These are phyloP conservation scores for Suillus cothurnatus DNA, from an alignment of 768 basidiomycete species.

Conservation along the genomic window DNA sequence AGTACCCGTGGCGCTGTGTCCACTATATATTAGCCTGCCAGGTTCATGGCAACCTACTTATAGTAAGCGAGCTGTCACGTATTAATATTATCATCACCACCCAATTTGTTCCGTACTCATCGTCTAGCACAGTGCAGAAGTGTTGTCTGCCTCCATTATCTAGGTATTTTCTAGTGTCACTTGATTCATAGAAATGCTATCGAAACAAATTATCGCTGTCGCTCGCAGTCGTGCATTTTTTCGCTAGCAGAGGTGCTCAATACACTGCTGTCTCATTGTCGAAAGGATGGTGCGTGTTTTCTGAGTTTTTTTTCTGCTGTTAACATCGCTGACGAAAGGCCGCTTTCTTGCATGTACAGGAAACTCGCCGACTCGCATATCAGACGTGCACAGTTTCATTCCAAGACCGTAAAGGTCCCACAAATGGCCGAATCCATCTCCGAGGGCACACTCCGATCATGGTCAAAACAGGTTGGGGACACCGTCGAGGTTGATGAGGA, in stretches of 20 bases:
- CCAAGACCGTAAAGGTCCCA: conserved; percentile 93
- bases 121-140: neutral
- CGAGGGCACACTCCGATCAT: conserved; percentile 94
- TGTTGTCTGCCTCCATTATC: neutral
- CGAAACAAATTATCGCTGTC: conserved; percentile 65
- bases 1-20: neutral
- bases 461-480: conserved; percentile 93
- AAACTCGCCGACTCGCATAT: conserved; percentile 47
- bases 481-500: conserved; percentile 91
- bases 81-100: neutral
- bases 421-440: conserved; percentile 99
- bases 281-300: conserved; percentile 47
- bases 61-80: conserved; percentile 4
- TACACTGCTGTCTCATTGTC: conserved; percentile 38
- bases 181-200: conserved; percentile 51
- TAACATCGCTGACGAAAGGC: conserved; percentile 14
- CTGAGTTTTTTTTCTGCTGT: conserved; percentile 17
- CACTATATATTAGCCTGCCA: neutral
- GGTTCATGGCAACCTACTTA: conserved; percentile 2
- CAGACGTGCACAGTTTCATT: conserved; percentile 67
- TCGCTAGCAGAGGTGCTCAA: conserved; percentile 39
- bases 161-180: neutral
- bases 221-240: conserved; percentile 63
- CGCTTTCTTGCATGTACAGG: conserved; percentile 35
- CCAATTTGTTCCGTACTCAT: conserved; percentile 7